Base-by-base conservation (phyloP, 805 yeast genomes). In the Pichia gijzeniarum region DNA sequence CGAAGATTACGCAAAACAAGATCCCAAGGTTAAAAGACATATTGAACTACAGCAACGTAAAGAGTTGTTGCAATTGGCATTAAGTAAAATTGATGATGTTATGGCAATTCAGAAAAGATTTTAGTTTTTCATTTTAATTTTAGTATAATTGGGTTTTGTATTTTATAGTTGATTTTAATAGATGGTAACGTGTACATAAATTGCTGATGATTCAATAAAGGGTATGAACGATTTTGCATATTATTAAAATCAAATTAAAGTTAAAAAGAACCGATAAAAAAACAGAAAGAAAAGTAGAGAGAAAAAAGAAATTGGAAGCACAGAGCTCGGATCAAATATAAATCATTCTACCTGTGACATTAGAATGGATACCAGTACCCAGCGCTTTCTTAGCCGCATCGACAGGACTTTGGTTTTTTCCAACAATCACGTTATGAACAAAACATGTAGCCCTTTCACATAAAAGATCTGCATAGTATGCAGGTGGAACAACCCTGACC, bases 21-120 rank as follows among this genome's bases (percentile, higher is more conserved):
- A 93, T 65, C 93, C 96, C 18, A 85, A 82, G 65, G 79, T 95
- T 47, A 84, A 84, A 61, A 76, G 83, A 55, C 99, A 93, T 58
- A 85, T 93, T 54, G 96, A 91, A 58, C 67, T 95, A 50, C 99
- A 93, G 63, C 91, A 88, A 63, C 78, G 97, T 40, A 93, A 91
- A 62, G 96, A 89, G 56, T 67, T 89, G 45, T 72, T 95, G 43
- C 95, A 88, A 53, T 67, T 85, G 41, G 99, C 97, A 0, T 62
- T 90, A 55, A 74, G 72, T 48, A 91, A 86, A 68, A 89, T 93
- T 45, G 96, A 91, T 51, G 79, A 82, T 30, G 87, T 85, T n/a
- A 72, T 81, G 63, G 85, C 87, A 36, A 64, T 83, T 45, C 85
- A 80, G 53, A 72, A 69, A 47, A 53, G 65, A 46, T 41, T 51